Evolutionary conservation across 176 grass and related monocot genomes (phyloP).

Genomic region (Tillandsia fasciculata): DNA sequence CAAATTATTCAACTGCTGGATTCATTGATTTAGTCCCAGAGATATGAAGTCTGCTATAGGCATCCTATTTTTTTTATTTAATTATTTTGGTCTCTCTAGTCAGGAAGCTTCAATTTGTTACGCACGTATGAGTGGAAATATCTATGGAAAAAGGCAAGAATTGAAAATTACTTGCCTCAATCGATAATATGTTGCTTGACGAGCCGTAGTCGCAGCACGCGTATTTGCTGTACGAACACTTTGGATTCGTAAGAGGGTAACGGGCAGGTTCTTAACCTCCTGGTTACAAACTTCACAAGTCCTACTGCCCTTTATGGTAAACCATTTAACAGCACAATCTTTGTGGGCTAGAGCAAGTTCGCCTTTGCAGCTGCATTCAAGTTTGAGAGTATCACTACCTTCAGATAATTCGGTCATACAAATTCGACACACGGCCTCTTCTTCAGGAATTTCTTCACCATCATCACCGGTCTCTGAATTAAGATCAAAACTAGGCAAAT

Average conservation of each 20-base stretch:
- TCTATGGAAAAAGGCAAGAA: not conserved
- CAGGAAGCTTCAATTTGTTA: not conserved
- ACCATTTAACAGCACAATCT: slow-evolving; percentile 90
- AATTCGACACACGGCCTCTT: slow-evolving; percentile 90
- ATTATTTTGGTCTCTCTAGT: no score
- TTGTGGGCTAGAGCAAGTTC: slow-evolving; percentile 75
- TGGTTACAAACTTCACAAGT: slow-evolving; percentile 80
- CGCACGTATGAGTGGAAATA: not conserved
- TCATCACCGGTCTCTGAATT: slow-evolving; percentile 25
- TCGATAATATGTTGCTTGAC: slow-evolving; percentile 9
- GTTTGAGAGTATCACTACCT: slow-evolving; percentile 53
- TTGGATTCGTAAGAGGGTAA: slow-evolving; percentile 61
- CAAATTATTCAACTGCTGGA: no score
- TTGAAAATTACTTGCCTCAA: slow-evolving; percentile 27
- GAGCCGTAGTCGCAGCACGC: not conserved
- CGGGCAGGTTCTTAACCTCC: slow-evolving; percentile 78
- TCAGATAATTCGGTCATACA: slow-evolving; percentile 77
- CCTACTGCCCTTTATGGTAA: slow-evolving; percentile 68
- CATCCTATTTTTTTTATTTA: no score
- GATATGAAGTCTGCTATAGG: no score
- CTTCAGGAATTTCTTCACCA: slow-evolving; percentile 75
- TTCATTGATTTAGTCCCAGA: no score
- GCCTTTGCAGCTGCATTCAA: slow-evolving; percentile 76
- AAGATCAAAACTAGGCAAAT: slow-evolving; percentile 1
- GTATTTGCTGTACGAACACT: slow-evolving; percentile 7